Percentiles rank a stretch among this genome's conserved stretches.
Evolutionary conservation across 75 land plant genomes (phyloP).

Genomic region (Picea sitchensis): DNA sequence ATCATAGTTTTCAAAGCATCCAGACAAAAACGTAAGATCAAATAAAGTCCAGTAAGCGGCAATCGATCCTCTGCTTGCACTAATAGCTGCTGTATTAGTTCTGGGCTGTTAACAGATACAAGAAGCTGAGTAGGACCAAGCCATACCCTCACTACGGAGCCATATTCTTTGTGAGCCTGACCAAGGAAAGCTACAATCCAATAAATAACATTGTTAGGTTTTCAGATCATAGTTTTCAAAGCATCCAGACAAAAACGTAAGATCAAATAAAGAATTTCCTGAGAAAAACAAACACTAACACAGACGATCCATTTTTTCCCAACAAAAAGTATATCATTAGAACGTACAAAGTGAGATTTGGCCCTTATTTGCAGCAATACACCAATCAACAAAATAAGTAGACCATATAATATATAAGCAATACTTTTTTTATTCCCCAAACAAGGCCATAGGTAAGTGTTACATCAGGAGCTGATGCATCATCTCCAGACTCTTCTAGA

Average conservation of each 20-base stretch:
- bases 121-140: slow-evolving; percentile 58
- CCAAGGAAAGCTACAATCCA: slow-evolving; percentile 33
- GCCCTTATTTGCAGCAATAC: not conserved
- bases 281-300: not conserved
- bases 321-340: not conserved
- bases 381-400: not conserved
- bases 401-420: not conserved
- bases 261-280: not conserved
- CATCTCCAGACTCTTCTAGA: not conserved
- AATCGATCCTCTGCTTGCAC: slow-evolving; percentile 50
- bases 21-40: not conserved
- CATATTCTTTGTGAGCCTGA: slow-evolving; percentile 48
- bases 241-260: not conserved
- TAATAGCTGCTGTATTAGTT: slow-evolving; percentile 41
- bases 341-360: not conserved
- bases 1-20: not conserved
- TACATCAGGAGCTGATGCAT: not conserved
- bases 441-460: not conserved
- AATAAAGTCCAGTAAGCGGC: slow-evolving; percentile 32
- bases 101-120: slow-evolving; percentile 51
- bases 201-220: not conserved
- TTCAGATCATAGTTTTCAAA: not conserved
- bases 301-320: not conserved
- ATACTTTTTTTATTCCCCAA: not conserved
- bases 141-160: slow-evolving; percentile 59